Evolutionary conservation across 2,329 filamentous ascomycete genomes (phyloP).

Genomic region (Dactylellina drechsleri): DNA sequence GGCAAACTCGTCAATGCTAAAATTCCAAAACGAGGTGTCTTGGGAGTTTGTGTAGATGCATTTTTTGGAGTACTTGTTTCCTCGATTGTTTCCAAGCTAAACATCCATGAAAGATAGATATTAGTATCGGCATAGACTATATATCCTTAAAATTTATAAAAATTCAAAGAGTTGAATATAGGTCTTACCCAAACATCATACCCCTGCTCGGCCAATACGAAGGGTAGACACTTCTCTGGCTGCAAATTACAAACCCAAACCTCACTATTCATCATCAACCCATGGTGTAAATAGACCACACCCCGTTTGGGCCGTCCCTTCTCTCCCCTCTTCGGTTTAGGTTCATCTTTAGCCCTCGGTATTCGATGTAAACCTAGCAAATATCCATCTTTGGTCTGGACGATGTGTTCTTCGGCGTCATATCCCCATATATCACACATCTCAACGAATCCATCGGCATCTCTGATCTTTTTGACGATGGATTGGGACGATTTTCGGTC

Average conservation of each 20-base stretch:
- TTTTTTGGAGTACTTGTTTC: slow-evolving; percentile 99
- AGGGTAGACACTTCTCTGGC: slow-evolving; percentile 83
- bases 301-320: slow-evolving; percentile 77
- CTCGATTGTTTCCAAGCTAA: slow-evolving; percentile 92
- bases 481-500: slow-evolving; percentile 73
- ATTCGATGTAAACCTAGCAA: slow-evolving; percentile 88
- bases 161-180: too few species aligned
- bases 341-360: slow-evolving; percentile 83
- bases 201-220: slow-evolving; percentile 85
- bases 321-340: slow-evolving; percentile 77
- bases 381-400: slow-evolving; percentile 93
- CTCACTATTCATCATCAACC: slow-evolving; percentile 95
- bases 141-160: too few species aligned
- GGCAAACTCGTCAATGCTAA: slow-evolving; percentile 97
- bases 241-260: slow-evolving; percentile 96
- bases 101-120: too few species aligned
- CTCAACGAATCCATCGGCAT: slow-evolving; percentile 91
- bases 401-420: slow-evolving; percentile 93
- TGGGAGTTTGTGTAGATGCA: slow-evolving; percentile 79
- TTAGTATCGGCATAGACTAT: too few species aligned
- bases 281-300: slow-evolving; percentile 93
- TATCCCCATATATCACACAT: slow-evolving; percentile 93
- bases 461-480: slow-evolving; percentile 79
- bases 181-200: slow-evolving; percentile 95
- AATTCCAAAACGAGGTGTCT: slow-evolving; percentile 88